Conservation (phyloP, 2,329 filamentous ascomycete species). For the Talaromyces islandicus region DNA sequence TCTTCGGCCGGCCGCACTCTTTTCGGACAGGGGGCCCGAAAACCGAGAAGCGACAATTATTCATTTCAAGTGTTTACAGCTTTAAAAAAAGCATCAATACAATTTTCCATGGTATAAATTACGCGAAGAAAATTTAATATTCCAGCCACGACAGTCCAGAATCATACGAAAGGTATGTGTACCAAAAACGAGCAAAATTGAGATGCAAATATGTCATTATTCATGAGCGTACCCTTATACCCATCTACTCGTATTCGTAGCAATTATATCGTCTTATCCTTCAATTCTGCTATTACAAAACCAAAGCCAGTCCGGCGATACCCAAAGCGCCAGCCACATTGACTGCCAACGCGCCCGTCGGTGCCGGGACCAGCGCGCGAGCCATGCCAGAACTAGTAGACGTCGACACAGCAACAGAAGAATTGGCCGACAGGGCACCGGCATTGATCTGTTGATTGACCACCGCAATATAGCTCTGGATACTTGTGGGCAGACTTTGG, state of each 20-base stretch:
- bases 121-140: not conserved
- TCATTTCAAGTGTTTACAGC: not conserved
- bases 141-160: not conserved
- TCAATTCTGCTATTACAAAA: not conserved
- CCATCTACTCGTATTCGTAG: not conserved
- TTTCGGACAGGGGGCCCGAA: not conserved
- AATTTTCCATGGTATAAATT: not conserved
- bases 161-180: not conserved
- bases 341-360: conserved; percentile 11
- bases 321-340: conserved; percentile 14
- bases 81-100: not conserved
- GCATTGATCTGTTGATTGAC: conserved; percentile 24
- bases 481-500: conserved; percentile 20
- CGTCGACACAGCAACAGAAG: conserved; percentile 14
- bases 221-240: not conserved
- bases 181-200: not conserved
- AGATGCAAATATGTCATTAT: not conserved
- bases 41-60: not conserved
- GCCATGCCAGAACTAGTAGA: conserved; percentile 10
- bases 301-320: conserved; percentile 9
- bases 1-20: not conserved
- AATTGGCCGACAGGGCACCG: conserved; percentile 22
- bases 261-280: not conserved
- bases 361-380: conserved; percentile 1
- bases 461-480: conserved; percentile 26